Base-by-base conservation (phyloP, 2,329 filamentous ascomycete species). In the Hypoxylon sp. region DNA sequence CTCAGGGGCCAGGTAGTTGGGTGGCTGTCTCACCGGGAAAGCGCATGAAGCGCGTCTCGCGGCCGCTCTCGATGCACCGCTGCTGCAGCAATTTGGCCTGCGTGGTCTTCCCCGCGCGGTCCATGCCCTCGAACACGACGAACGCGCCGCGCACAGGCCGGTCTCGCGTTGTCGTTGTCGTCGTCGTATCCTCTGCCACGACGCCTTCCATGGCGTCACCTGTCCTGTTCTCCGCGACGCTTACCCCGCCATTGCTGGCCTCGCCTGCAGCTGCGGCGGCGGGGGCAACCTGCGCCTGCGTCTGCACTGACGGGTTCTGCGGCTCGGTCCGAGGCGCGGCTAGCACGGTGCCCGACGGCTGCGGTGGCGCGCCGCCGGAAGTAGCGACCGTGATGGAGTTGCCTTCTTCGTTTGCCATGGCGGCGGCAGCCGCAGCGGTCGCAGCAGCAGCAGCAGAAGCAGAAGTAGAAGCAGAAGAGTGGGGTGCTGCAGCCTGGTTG, bases 71-170 rank as follows among this genome's bases (percentile, higher is more conserved):
- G 5, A 79, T 73, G 55, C 85, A 79, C 18, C 78, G 71, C 74
- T 83, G 74, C 74, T 83, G 81, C 47, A 97, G 79, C 41, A 86
- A 77, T 68, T 88, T 83, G 66, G 91, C 93, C 82, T 97, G 93
- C 27, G 92, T 96, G 18, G 92, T 94, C 81, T 97, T 97, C 53
- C 93, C 93, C 38, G 92, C 92, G 63, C 92, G 86, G 70, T 97
- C 93, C 60, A 97, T 81, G 2, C 93, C 93, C 78, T 97, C 93
- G 53, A 97, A 85, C 3, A 94, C 89, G 49, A 97, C 84, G 26
- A 97, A 83, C 10, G 88, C 86, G 42, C 92, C 92, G 42, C 88
- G 82, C 47, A 74, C 72, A 1, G 70, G 70, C 15, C 9, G 29
- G 20, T 40, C 26, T 51, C 15, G 20, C 29, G 29, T 33, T n/a